Conservation (phyloP, 2,329 filamentous ascomycete species). For the Cercospora sp. region DNA sequence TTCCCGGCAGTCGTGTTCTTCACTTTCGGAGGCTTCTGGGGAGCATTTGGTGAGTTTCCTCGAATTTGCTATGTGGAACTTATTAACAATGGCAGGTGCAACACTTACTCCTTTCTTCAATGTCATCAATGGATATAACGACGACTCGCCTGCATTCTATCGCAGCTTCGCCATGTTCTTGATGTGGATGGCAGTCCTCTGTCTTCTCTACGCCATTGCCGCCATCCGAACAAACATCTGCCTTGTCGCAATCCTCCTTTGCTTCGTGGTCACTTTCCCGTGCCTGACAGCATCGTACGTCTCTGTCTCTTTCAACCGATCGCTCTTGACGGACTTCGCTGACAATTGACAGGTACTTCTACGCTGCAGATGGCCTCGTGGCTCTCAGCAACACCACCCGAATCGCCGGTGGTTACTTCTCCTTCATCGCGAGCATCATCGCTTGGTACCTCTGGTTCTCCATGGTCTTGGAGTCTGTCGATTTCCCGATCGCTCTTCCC, state of each 20-base stretch:
- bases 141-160: neutral
- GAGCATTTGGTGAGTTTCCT: no score
- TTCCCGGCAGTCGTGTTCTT: no score
- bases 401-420: neutral
- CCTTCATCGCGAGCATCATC: neutral
- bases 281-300: neutral
- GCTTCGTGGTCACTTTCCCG: neutral
- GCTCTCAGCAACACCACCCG: neutral
- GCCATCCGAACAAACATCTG: neutral
- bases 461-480: conserved; percentile 25
- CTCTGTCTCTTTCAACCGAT: neutral
- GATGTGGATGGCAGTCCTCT: neutral
- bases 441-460: neutral
- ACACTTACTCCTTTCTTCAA: neutral
- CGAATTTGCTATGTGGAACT: no score
- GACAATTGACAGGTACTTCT: neutral
- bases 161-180: neutral
- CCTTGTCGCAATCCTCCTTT: neutral
- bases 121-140: neutral
- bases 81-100: neutral
- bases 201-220: neutral
- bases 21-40: no score
- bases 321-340: neutral
- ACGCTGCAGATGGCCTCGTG: neutral
- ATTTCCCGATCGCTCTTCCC: conserved; percentile 25